Evolutionary conservation across 179 eudicot genomes (phyloP), one percentile per base, ranked within the genome.

Genomic region (Heliamphora pulchella): DNA sequence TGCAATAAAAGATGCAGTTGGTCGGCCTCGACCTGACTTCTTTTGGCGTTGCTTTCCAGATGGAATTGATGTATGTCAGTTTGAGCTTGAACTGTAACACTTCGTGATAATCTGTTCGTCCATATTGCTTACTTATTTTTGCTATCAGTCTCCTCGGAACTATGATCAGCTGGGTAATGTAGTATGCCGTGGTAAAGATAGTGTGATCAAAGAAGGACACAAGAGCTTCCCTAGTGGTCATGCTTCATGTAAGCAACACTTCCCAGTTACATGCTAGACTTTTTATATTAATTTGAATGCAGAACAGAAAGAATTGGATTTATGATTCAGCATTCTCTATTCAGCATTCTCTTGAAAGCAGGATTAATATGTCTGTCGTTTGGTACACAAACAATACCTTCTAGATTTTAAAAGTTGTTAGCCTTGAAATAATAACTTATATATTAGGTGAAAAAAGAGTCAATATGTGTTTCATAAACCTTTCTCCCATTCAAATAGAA

Each of bases 211-310:
- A 84, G 97, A 94, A 87, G 97, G 97, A n/a, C 91, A 89, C 65
- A 92, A 94, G 89, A 94, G 97, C 86, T 94, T 94, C 79, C 98
- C 98, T 8, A 94, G 98, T 83, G 97, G 98, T 71, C 98, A 94
- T 82, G 82, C 95, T 74, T 94, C 98, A 83, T 89, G 95, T 92
- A 87, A 91, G 92, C 15, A 76, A n/a, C 20, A 20, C n/a, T 64
- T 20, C 44, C 39, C 8, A 9, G 48, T 55, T 39, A 41, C 1
- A 1, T 47, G 7, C 53, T 13, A 6, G 61, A 9, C 46, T 71
- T 71, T 46, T 8, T 31, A 5, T 22, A 3, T 15, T 61, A 61
- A 61, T 14, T n/a, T 73, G 59, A 53, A 73, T 20, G 76, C 18
- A 61, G 9, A 55, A 8, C 39, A 18, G 22, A 64, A 2, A 2